Percentiles rank a stretch among this genome's conserved stretches.
Evolutionary conservation across 1,284 basidiomycete species (phyloP).

Genomic region (Schizopora paradoxa): DNA sequence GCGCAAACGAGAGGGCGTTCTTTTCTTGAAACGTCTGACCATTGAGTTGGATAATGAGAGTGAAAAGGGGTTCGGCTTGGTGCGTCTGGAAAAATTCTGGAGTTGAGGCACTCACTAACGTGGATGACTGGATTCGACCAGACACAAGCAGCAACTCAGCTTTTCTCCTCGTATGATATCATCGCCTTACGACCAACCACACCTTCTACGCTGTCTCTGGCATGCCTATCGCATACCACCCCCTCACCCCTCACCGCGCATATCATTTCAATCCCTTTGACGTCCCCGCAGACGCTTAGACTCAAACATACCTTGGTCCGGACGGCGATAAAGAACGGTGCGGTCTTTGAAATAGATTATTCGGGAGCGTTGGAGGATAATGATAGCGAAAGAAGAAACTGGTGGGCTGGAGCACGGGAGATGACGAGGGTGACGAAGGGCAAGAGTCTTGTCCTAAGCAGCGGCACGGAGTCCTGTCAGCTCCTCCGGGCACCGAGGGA

Average conservation of each 20-base stretch:
- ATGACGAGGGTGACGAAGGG: slow-evolving; percentile 73
- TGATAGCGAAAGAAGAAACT: slow-evolving; percentile 59
- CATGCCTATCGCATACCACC: slow-evolving; percentile 76
- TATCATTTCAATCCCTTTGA: slow-evolving; percentile 79
- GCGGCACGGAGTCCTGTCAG: slow-evolving; percentile 50
- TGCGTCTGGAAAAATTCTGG: slow-evolving; percentile 30
- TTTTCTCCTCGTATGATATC: slow-evolving; percentile 67
- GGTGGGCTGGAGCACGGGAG: slow-evolving; percentile 77
- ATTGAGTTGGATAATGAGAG: slow-evolving; percentile 71
- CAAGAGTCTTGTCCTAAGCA: slow-evolving; percentile 62
- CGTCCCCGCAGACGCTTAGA: slow-evolving; percentile 71
- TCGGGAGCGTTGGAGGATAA: slow-evolving; percentile 62
- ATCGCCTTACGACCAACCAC: slow-evolving; percentile 72
- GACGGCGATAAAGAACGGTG: slow-evolving; percentile 78
- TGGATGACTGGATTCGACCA: slow-evolving; percentile 48
- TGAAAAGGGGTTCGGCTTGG: slow-evolving; percentile 77
- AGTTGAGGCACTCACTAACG: not conserved
- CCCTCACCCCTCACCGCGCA: slow-evolving; percentile 78
- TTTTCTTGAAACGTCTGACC: slow-evolving; percentile 64
- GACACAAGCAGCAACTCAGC: slow-evolving; percentile 46
- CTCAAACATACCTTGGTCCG: slow-evolving; percentile 79
- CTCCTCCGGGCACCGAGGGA: slow-evolving; percentile 67
- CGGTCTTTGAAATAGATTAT: slow-evolving; percentile 79
- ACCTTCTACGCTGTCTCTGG: slow-evolving; percentile 64
- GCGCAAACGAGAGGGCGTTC: slow-evolving; percentile 47